A percentile compares a stretch with the other conserved stretches of the same genome.
Conservation (phyloP, 345 rosid genomes). For the Mangifera indica region DNA sequence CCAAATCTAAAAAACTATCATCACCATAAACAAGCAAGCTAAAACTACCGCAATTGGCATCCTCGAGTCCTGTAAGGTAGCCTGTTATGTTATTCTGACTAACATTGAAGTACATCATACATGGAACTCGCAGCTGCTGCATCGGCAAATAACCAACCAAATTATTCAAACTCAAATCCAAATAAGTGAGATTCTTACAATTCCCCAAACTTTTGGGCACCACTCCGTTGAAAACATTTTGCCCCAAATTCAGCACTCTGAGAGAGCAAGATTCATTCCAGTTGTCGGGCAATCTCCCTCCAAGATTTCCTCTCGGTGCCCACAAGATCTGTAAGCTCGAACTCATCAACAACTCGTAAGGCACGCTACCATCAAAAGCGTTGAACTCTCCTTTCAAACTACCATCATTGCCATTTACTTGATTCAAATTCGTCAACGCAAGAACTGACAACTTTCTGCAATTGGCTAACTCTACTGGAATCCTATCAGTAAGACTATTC, state of each 20-base stretch:
- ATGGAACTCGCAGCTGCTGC: conserved; percentile 47
- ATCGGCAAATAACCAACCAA: conserved; percentile 47
- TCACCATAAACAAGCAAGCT: conserved; percentile 21
- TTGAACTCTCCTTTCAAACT: conserved; percentile 50
- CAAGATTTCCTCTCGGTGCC: conserved; percentile 75
- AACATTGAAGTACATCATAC: conserved; percentile 56
- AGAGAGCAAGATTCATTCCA: conserved; percentile 51
- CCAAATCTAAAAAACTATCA: conserved; percentile 23
- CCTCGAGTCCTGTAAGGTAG: conserved; percentile 37
- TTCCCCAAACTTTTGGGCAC: conserved; percentile 37
- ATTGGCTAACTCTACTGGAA: conserved; percentile 48
- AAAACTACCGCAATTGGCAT: conserved; percentile 30
- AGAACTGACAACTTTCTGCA: conserved; percentile 48
- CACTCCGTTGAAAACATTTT: conserved; percentile 41
- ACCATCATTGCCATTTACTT: conserved; percentile 24
- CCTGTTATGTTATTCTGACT: conserved; percentile 56
- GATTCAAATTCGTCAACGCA: conserved; percentile 49
- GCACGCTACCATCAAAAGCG: conserved; percentile 51
- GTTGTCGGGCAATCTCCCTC: conserved; percentile 45
- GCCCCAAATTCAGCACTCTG: conserved; percentile 51
- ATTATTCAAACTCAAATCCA: conserved; percentile 62
- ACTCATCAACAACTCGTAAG: conserved; percentile 38
- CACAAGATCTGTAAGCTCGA: conserved; percentile 52
- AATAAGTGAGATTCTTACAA: conserved; percentile 53
- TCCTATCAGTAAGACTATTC: conserved; percentile 46